A percentile compares a stretch with the other conserved stretches of the same genome.
These are phyloP conservation scores for Salix koriyanagi DNA, from an alignment of 345 rosid genomes.

Conservation along the genomic window DNA sequence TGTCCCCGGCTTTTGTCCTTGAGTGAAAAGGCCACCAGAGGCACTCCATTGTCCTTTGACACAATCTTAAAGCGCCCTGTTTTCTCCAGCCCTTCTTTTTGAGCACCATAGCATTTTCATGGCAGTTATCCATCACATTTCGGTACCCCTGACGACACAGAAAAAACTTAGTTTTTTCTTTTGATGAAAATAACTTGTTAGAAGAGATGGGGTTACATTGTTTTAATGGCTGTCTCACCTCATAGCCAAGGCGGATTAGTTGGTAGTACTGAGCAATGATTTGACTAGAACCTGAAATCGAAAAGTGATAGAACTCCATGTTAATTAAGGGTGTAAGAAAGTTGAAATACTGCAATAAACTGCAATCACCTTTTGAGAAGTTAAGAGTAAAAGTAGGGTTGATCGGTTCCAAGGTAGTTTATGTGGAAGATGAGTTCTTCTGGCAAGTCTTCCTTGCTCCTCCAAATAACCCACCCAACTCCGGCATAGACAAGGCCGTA, in stretches of 20 bases:
- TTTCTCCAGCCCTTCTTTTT: constrained; percentile 69
- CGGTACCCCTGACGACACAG: constrained; percentile 49
- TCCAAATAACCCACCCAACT: constrained; percentile 94
- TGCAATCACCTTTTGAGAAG: constrained; percentile 68
- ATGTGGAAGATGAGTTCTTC: constrained; percentile 95
- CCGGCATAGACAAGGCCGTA: constrained; percentile 94
- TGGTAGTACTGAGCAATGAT: constrained; percentile 93
- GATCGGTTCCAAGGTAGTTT: constrained; percentile 89
- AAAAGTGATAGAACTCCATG: not conserved
- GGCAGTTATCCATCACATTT: constrained; percentile 90
- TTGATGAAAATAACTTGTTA: not conserved
- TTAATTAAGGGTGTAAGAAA: not conserved
- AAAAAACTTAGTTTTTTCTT: not conserved
- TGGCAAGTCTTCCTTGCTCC: constrained; percentile 74
- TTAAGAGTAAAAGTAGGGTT: constrained; percentile 95
- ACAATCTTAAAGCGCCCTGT: constrained; percentile 70
- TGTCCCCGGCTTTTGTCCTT: constrained; percentile 55
- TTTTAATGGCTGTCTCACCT: constrained; percentile 43
- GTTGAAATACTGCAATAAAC: not conserved
- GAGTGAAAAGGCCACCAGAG: constrained; percentile 84
- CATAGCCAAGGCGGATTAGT: constrained; percentile 73
- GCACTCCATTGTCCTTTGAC: constrained; percentile 82
- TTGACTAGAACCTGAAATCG: constrained; percentile 60
- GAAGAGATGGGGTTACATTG: not conserved
- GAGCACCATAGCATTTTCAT: constrained; percentile 59